phyloP scores from a whole-genome alignment of 345 rosid genomes.

The Eucalyptus curtisii region DNA sequence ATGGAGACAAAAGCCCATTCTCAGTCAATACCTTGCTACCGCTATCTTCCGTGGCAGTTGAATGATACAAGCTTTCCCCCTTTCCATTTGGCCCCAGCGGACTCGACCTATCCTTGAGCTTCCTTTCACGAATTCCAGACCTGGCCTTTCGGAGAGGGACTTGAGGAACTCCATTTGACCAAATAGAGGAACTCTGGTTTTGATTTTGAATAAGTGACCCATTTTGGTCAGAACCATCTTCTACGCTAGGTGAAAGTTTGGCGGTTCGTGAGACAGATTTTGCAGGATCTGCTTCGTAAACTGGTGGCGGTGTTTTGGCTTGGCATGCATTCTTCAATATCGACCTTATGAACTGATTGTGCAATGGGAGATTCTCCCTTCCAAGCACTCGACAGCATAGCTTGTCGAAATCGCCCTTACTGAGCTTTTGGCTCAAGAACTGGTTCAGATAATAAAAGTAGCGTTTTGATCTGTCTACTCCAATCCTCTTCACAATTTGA shows the following conservation, averaged over 20 bases:
- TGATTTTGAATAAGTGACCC: conserved; percentile 41
- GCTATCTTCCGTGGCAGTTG: conserved; percentile 37
- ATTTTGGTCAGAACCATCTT: conserved; percentile 46
- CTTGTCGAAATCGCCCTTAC: conserved; percentile 78
- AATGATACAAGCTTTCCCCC: conserved; percentile 45
- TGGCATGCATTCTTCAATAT: conserved; percentile 77
- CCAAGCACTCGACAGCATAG: conserved; percentile 69
- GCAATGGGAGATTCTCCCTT: conserved; percentile 80
- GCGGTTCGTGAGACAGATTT: conserved; percentile 31
- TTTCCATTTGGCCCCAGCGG: conserved; percentile 83
- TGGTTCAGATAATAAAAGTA: conserved; percentile 70
- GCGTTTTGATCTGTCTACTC: conserved; percentile 68
- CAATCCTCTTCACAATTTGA: conserved; percentile 77
- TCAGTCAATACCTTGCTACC: conserved; percentile 25
- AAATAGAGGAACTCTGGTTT: conserved; percentile 36
- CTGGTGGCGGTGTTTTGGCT: conserved; percentile 52
- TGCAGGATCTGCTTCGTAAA: conserved; percentile 30
- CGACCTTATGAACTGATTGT: conserved; percentile 71
- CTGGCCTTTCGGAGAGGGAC: conserved; percentile 55
- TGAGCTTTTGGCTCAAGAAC: conserved; percentile 76
- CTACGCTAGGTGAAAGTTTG: conserved; percentile 28
- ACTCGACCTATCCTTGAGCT: conserved; percentile 64
- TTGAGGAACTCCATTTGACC: conserved; percentile 79
- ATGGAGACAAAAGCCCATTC: conserved; percentile 56
- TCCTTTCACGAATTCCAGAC: conserved; percentile 55